A percentile compares a stretch with the other conserved stretches of the same genome.
Conservation (phyloP, 2,329 filamentous ascomycete species). For the Pyrenophora tritici-repentis region DNA sequence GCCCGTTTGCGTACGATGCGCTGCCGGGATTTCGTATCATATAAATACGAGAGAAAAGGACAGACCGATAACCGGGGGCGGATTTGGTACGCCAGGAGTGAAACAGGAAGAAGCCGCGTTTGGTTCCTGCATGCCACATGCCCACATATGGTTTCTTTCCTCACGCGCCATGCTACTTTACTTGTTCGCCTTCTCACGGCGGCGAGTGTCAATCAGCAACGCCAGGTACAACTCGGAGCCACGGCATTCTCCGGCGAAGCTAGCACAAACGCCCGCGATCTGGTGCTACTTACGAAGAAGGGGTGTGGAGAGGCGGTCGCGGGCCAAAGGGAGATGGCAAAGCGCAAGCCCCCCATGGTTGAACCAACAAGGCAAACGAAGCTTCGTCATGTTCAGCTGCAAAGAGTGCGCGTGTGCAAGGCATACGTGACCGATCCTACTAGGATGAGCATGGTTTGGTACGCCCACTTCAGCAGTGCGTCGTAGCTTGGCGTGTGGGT, state of each 20-base stretch:
- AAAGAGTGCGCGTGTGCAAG: constrained; percentile 38
- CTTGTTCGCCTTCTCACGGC: no score
- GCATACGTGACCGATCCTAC: constrained; percentile 40
- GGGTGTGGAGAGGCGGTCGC: not conserved
- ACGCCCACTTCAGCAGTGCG: constrained; percentile 28
- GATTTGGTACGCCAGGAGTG: no score
- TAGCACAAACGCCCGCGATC: no score
- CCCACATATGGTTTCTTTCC: no score
- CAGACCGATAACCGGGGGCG: no score
- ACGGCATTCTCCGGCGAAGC: no score
- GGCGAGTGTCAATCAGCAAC: no score
- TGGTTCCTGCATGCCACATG: no score
- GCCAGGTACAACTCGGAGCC: no score
- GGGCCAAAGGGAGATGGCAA: constrained; percentile 6
- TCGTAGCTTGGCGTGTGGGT: constrained; percentile 33
- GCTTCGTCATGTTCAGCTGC: constrained; percentile 43
- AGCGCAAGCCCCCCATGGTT: constrained; percentile 29
- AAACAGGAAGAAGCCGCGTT: no score
- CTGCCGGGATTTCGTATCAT: constrained; percentile 29
- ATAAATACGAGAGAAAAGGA: constrained; percentile 20
- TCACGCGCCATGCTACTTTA: no score
- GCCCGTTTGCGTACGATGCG: constrained; percentile 31
- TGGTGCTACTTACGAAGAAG: no score
- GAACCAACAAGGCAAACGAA: constrained; percentile 15
- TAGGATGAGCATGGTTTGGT: constrained; percentile 34